Percentiles rank a stretch among this genome's conserved stretches.
Conservation (phyloP, 495 filamentous ascomycete species). For the Penicillium manginii region DNA sequence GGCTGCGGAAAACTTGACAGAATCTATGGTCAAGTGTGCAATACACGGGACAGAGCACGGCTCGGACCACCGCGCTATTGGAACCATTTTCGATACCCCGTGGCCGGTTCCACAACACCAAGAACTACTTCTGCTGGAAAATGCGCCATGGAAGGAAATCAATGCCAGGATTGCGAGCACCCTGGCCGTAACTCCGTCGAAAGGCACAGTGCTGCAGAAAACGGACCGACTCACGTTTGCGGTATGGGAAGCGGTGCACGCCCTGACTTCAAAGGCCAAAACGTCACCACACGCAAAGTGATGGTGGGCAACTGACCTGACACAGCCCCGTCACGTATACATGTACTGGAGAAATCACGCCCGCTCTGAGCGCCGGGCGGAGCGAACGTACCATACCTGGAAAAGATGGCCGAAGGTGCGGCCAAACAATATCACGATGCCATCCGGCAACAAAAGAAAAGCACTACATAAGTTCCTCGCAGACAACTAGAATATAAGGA, state of each 20-base stretch:
- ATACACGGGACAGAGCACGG: slow-evolving; percentile 34
- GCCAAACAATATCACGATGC: slow-evolving; percentile 31
- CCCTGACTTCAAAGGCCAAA: slow-evolving; percentile 19
- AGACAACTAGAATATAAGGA: slow-evolving; percentile 31
- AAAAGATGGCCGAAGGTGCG: slow-evolving; percentile 20
- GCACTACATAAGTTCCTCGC: slow-evolving; percentile 29
- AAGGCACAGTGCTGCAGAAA: slow-evolving; percentile 25
- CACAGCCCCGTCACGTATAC: slow-evolving; percentile 16
- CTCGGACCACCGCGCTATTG: slow-evolving; percentile 39
- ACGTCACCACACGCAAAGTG: slow-evolving; percentile 21
- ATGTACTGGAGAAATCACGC: slow-evolving; percentile 19
- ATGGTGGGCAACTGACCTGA: slow-evolving; percentile 24
- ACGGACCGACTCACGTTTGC: slow-evolving; percentile 23
- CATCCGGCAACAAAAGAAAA: slow-evolving; percentile 31
- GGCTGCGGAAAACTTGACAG: slow-evolving; percentile 24
- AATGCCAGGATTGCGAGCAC: slow-evolving; percentile 26
- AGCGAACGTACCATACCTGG: slow-evolving; percentile 19
- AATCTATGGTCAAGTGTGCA: slow-evolving; percentile 27
- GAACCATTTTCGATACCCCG: slow-evolving; percentile 29
- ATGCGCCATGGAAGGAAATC: slow-evolving; percentile 35
- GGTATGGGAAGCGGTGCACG: slow-evolving; percentile 5
- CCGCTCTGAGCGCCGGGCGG: slow-evolving; percentile 16
- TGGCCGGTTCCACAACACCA: slow-evolving; percentile 12
- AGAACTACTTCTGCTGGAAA: slow-evolving; percentile 33
- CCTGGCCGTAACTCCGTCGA: slow-evolving; percentile 20